Base-by-base conservation (phyloP, 1,284 basidiomycete genomes). In the Mycena citricolor region DNA sequence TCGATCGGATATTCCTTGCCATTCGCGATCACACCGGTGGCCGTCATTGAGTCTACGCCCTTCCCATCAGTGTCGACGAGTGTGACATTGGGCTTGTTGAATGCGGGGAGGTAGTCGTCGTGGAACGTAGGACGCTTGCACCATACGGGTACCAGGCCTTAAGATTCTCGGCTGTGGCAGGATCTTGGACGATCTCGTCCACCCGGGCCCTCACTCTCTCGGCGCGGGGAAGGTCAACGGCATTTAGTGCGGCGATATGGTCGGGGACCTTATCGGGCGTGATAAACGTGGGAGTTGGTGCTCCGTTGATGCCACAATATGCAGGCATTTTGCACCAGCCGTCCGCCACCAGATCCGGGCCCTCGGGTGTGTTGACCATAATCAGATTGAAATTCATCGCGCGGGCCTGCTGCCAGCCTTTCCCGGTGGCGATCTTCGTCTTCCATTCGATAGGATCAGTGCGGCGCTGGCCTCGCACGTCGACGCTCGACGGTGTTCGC, bases 1-100 rank as follows among this genome's bases (percentile, higher is more conserved):
- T 56, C 54, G 21, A 54, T n/a, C 0, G 54, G 47, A 31, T 52
- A 52, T 25, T 26, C 28, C 21, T 20, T 19, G 21, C 52, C 52
- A 19, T 48, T 46, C 8, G 38, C 52, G 17, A 55, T 44, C 10
- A 54, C 8, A 0, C 36, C 53, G 3, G 32, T 14, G 0, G 29
- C 25, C 4, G 51, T 49, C 32, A 50, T 11, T 1, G 22, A 11
- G 0, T 54, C 52, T 3, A 53, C 43, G 8, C 55, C 53, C 17
- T 42, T 44, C n/a, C 52, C 55, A 21, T 54, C 49, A 2, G 52
- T 56, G 44, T 56, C 54, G 14, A 56, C 54, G 8, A 56, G 36
- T 17, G 39, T 48, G 12, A 56, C 54, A 22, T 52, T 54, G 1
- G 52, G 35, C 6, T 19, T 30, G 20, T 56, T 56, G 41, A 56